A percentile compares a stretch with the other conserved stretches of the same genome.
phyloP scores from a whole-genome alignment of 148 eudicot species.

The Rhododendron ovatum region DNA sequence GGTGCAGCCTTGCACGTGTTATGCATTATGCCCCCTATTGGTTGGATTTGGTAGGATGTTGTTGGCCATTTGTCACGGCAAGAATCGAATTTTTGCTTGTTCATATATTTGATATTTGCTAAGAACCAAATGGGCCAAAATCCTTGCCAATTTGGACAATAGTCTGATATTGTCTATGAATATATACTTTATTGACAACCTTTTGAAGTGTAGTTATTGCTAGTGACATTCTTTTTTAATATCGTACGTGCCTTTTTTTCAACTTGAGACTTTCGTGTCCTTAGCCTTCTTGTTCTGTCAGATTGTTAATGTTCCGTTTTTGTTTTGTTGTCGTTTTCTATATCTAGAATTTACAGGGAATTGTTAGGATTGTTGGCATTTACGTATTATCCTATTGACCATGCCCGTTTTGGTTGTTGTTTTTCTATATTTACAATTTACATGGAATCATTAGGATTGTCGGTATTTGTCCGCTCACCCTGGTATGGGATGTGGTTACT shows the following conservation, averaged over 20 bases:
- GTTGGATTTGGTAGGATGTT: not conserved
- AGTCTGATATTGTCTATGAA: not conserved
- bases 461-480: not conserved
- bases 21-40: not conserved
- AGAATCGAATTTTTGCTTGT: not conserved
- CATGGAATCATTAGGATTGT: not conserved
- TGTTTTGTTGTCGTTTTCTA: not conserved
- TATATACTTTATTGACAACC: not conserved
- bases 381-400: no score
- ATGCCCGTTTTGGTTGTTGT: not conserved
- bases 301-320: not conserved
- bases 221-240: not conserved
- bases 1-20: not conserved
- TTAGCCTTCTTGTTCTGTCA: not conserved
- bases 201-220: not conserved
- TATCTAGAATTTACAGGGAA: not conserved
- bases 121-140: not conserved
- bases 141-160: not conserved
- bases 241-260: not conserved
- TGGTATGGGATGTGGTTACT: not conserved
- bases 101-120: not conserved
- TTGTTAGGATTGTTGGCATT: no score
- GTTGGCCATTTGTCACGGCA: not conserved
- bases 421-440: no score
- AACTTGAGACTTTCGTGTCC: not conserved